These are phyloP conservation scores for Aspergillus pseudoterreus DNA, from an alignment of 2,329 filamentous ascomycete genomes.

Conservation along the genomic window DNA sequence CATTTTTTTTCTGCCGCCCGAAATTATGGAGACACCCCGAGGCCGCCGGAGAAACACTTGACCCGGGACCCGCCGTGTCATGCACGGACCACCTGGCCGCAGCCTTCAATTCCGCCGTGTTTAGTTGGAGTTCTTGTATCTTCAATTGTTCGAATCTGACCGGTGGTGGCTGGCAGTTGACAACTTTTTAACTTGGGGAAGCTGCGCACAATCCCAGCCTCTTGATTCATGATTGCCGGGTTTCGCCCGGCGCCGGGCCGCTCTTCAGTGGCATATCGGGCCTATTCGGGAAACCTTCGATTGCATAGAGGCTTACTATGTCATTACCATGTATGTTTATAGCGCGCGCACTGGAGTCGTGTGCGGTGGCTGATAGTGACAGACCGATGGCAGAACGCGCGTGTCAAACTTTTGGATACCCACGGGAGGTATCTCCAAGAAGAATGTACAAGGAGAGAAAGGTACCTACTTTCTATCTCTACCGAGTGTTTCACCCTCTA, in stretches of 20 bases:
- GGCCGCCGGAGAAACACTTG: constrained; percentile 26
- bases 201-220: not conserved
- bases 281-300: constrained; percentile 21
- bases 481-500: constrained; percentile 35
- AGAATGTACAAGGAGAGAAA: constrained; percentile 48
- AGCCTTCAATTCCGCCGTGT: constrained; percentile 1
- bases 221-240: constrained; percentile 24
- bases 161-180: too few species aligned
- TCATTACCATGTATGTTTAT: constrained; percentile 35
- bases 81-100: constrained; percentile 5
- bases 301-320: constrained; percentile 17
- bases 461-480: constrained; percentile 17
- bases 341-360: not conserved
- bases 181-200: too few species aligned
- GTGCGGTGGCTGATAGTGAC: constrained; percentile 9
- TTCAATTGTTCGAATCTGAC: not conserved
- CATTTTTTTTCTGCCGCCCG: constrained; percentile 32
- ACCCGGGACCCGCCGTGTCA: constrained; percentile 3
- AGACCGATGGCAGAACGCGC: constrained; percentile 57
- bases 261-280: constrained; percentile 21
- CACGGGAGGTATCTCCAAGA: constrained; percentile 62
- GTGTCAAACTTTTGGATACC: constrained; percentile 78
- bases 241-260: constrained; percentile 22
- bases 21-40: constrained; percentile 15
- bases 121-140: not conserved